Evolutionary conservation across 352 stramenopile species (phyloP).

Genomic region (Globisporangium orthogonon): DNA sequence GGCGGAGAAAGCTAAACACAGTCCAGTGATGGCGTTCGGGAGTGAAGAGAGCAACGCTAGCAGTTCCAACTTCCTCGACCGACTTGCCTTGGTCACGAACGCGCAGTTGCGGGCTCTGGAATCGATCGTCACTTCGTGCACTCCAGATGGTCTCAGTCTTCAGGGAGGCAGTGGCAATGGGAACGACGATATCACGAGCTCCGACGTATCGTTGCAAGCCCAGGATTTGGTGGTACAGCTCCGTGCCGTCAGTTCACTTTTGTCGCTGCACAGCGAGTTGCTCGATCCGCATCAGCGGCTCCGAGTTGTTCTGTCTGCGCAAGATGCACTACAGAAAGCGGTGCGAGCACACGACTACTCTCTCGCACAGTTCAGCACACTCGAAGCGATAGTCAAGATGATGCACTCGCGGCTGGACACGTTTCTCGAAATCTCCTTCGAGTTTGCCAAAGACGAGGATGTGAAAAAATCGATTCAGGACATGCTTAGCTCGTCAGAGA

Average conservation of each 20-base stretch:
- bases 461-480: constrained; percentile 71
- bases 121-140: constrained; percentile 1
- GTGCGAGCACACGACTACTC: constrained; percentile 38
- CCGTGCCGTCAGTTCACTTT: constrained; percentile 42
- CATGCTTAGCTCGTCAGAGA: constrained; percentile 38
- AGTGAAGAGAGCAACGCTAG: constrained; percentile 10
- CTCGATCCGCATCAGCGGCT: constrained; percentile 31
- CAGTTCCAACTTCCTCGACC: constrained; percentile 31
- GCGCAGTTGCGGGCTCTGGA: constrained; percentile 30
- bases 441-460: constrained; percentile 66
- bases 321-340: constrained; percentile 23
- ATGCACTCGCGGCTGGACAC: constrained; percentile 53
- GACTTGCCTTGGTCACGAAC: constrained; percentile 30
- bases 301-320: constrained; percentile 20
- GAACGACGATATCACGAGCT: background rate
- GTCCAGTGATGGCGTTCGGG: constrained; percentile 2
- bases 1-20: constrained; percentile 22
- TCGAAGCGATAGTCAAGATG: constrained; percentile 51
- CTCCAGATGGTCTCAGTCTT: background rate
- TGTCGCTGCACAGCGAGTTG: constrained; percentile 34
- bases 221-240: constrained; percentile 58
- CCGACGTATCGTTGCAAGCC: constrained; percentile 22
- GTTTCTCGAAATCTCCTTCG: constrained; percentile 58
- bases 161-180: background rate
- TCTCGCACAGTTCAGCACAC: constrained; percentile 42